phyloP scores from a whole-genome alignment of 2,329 filamentous ascomycete species.

The Hypoxylon sp. region DNA sequence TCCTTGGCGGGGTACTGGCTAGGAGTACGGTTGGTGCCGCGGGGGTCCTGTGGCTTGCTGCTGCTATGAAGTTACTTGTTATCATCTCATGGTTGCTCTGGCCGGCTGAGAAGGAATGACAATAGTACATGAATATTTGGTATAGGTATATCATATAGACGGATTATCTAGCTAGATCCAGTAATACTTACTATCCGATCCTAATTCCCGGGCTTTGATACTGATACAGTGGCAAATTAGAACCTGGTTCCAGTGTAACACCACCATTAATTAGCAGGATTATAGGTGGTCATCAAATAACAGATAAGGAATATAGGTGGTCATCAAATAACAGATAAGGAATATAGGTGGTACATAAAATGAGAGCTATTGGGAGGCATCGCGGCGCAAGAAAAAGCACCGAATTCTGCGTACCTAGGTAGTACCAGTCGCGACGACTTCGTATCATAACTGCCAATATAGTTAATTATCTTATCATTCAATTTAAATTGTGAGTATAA shows the following conservation, averaged over 20 bases:
- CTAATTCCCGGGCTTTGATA: constrained; percentile 6
- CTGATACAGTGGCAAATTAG: constrained; percentile 8
- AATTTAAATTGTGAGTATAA: constrained; percentile 1
- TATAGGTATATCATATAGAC: background rate
- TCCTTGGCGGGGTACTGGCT: constrained; percentile 66
- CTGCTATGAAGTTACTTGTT: constrained; percentile 69
- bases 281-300: background rate
- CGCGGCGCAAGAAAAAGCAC: constrained; percentile 37
- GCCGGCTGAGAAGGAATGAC: constrained; percentile 61
- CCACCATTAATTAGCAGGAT: background rate
- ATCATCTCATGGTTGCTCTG: constrained; percentile 73
- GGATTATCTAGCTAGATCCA: constrained; percentile 9
- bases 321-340: constrained; percentile 6
- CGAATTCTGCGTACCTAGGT: constrained; percentile 18
- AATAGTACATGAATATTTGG: background rate
- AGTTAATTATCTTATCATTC: constrained; percentile 7
- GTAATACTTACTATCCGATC: constrained; percentile 13
- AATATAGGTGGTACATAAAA: constrained; percentile 5
- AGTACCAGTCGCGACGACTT: background rate
- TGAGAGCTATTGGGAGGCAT: constrained; percentile 7
- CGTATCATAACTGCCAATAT: background rate
- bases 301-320: constrained; percentile 11
- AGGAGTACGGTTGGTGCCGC: constrained; percentile 64
- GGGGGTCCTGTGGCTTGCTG: constrained; percentile 72
- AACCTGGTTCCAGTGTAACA: constrained; percentile 12